Evolutionary conservation across 148 eudicot species (phyloP).

Genomic region (Rhododendron mucronatum): DNA sequence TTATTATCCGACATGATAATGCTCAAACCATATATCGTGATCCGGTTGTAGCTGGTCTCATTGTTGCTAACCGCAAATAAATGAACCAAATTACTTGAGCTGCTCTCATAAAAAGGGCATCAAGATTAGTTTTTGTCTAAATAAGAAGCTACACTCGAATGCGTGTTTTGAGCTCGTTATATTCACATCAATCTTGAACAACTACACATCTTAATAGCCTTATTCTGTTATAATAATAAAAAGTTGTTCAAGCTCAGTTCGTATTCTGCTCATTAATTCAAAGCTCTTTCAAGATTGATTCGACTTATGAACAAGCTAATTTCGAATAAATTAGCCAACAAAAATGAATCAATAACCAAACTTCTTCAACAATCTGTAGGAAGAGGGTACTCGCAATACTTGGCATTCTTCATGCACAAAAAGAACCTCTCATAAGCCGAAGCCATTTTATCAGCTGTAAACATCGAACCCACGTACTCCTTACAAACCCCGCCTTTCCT

Average conservation of each 20-base stretch:
- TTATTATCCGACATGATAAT: no score
- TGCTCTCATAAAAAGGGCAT: background rate
- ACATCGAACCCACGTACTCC: conserved; percentile 24
- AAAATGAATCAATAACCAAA: background rate
- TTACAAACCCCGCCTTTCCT: conserved; percentile 20
- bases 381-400: conserved; percentile 24
- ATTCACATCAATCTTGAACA: no score
- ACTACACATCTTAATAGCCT: no score
- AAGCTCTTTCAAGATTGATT: background rate
- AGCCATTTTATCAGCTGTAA: conserved; percentile 36
- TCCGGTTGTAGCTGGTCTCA: background rate
- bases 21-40: background rate
- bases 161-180: background rate
- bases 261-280: background rate
- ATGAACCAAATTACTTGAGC: background rate
- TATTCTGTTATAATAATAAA: no score
- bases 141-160: no score
- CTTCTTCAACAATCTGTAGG: conserved; percentile 19
- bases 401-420: conserved; percentile 21
- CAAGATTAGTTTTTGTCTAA: no score
- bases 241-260: background rate
- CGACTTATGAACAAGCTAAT: no score
- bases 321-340: no score
- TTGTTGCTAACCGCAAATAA: background rate
- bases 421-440: conserved; percentile 37